Conservation (phyloP, 2,329 filamentous ascomycete species). For the Polytolypa hystricis region DNA sequence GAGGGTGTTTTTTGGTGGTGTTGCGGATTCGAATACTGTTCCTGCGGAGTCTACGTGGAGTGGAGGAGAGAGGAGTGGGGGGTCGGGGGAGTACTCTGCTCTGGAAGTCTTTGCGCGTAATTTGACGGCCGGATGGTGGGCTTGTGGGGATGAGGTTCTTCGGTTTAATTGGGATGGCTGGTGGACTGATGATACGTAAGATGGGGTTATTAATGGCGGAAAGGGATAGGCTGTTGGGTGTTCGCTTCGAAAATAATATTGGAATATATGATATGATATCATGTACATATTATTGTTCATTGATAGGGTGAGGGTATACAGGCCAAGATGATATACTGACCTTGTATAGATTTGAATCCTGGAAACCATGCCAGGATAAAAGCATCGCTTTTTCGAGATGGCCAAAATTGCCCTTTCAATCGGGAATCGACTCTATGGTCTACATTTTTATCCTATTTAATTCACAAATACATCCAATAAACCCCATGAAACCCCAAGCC, state of each 20-base stretch:
- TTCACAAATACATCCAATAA: not conserved
- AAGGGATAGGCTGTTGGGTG: not conserved
- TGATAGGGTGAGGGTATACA: too few species aligned
- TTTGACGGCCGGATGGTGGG: conserved; percentile 50
- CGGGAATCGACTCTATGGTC: too few species aligned
- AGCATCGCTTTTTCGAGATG: too few species aligned
- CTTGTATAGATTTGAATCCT: too few species aligned
- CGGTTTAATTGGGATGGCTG: conserved; percentile 47
- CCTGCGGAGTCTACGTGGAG: not conserved
- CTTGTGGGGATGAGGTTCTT: conserved; percentile 51
- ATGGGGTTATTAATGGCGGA: not conserved
- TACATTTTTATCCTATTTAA: too few species aligned
- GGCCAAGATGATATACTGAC: too few species aligned
- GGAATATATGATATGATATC: too few species aligned
- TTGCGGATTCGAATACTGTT: too few species aligned
- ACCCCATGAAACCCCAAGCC: not conserved
- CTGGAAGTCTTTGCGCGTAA: conserved; percentile 52
- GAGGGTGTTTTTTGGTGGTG: conserved; percentile 34
- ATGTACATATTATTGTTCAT: too few species aligned
- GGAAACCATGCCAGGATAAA: too few species aligned
- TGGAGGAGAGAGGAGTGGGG: not conserved
- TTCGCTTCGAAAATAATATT: not conserved
- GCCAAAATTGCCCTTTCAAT: too few species aligned
- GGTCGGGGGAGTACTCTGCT: conserved; percentile 32
- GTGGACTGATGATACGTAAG: conserved; percentile 33